Conservation (phyloP, 116 monocot species). For the Trichopus zeylanicus region DNA sequence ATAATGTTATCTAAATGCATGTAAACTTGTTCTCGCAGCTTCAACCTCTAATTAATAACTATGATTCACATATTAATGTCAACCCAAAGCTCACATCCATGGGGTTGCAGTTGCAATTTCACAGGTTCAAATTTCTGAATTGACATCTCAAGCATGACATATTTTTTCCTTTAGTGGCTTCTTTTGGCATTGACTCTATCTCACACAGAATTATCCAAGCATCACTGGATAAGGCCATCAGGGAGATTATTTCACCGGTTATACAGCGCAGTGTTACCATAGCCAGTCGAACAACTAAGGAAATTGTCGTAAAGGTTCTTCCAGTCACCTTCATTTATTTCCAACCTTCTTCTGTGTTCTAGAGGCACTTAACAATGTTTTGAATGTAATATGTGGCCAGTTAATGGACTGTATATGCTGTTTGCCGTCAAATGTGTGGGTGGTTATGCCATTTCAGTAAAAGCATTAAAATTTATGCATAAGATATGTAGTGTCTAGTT, state of each 20-base stretch:
- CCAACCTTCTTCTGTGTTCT: neutral
- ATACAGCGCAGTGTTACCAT: slow-evolving; percentile 95
- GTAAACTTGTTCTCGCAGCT: slow-evolving; percentile 27
- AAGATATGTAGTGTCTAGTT: too few species aligned
- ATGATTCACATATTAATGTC: slow-evolving; percentile 63
- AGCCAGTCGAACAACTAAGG: slow-evolving; percentile 81
- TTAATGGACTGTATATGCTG: too few species aligned
- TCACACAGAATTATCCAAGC: slow-evolving; percentile 8
- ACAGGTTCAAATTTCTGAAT: slow-evolving; percentile 32
- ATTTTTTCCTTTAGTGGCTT: neutral
- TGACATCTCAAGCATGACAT: neutral
- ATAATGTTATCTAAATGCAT: neutral
- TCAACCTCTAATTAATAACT: slow-evolving; percentile 41
- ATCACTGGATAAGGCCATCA: slow-evolving; percentile 78
- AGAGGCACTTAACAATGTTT: too few species aligned
- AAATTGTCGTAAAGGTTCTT: slow-evolving; percentile 84
- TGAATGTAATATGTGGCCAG: too few species aligned
- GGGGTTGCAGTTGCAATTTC: slow-evolving; percentile 65
- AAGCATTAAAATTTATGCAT: too few species aligned
- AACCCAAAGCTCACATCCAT: slow-evolving; percentile 69
- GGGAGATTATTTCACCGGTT: slow-evolving; percentile 80
- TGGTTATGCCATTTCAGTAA: too few species aligned
- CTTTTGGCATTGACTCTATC: neutral
- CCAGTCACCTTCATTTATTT: neutral
- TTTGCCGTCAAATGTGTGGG: too few species aligned